Evolutionary conservation across 2,329 filamentous ascomycete species (phyloP), one percentile per base, ranked within the genome.

Genomic region (Fusarium marasasianum): DNA sequence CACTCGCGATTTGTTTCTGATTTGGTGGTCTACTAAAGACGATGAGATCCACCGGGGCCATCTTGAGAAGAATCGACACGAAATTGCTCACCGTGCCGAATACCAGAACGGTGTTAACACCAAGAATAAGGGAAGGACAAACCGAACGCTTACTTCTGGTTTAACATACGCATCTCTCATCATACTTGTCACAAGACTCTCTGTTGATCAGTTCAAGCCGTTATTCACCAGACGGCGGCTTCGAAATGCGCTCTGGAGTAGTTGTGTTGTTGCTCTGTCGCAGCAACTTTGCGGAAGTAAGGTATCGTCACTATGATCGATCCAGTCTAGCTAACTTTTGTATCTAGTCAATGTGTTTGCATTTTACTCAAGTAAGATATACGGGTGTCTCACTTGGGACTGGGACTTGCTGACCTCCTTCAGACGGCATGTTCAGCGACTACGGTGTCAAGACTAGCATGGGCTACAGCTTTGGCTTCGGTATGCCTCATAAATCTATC

Each of bases 301-400:
- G 65, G 51, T 20, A 8, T 26, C 17, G 5, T 10, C 11, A 6
- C 8, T 17, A 3, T 6, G 4, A 7, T 22, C 22, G 14, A 3
- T 17, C 3, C 8, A 41, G 13, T 26, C 8, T 18, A 31, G 10
- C 65, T 76, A 29, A 72, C 8, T 0, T 1, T 3, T 6, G 5
- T 24, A 12, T n/a, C 1, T 8, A 76, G 74, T 76, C 6, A 76
- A 76, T 5, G 79, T 86, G 1, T 78, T 85, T 8, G 84, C 84
- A 0, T 86, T 87, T 57, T 86, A 87, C 69, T 86, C 83, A 2
- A 81, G 83, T 81, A 78, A 77, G 31, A 56, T 4, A 12, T 10
- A 14, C 5, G 2, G 12, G 6, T 1, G 3, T 15, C 20, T 3
- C 8, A 6, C 20, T 12, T 5, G 14, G 26, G 26, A 26, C 26